These are phyloP conservation scores for Maudiozyma barnettii DNA, from an alignment of 805 yeast species.

Conservation along the genomic window DNA sequence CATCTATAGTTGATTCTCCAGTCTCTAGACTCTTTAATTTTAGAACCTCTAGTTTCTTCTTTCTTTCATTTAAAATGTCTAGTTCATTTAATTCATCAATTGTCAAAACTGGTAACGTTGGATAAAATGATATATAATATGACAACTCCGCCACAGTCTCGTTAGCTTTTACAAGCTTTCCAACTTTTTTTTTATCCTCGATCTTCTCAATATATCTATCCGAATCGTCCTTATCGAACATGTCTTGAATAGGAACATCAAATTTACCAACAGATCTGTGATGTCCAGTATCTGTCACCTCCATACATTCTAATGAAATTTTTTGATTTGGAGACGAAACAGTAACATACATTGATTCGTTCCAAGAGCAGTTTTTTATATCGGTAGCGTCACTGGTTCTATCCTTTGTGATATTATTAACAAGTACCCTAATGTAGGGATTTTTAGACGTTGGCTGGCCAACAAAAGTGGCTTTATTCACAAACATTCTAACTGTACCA, in stretches of 20 bases:
- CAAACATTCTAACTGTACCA: conserved; percentile 68
- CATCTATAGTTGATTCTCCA: conserved; percentile 16
- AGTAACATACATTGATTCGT: conserved; percentile 68
- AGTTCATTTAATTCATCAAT: conserved; percentile 57
- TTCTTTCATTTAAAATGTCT: conserved; percentile 31
- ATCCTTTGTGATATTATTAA: conserved; percentile 61
- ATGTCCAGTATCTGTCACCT: conserved; percentile 55
- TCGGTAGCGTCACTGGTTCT: conserved; percentile 63
- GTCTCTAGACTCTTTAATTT: conserved; percentile 24
- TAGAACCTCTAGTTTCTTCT: conserved; percentile 26
- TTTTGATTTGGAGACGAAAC: conserved; percentile 69
- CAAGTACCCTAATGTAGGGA: conserved; percentile 70
- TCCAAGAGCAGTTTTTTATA: conserved; percentile 66
- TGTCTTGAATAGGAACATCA: conserved; percentile 51
- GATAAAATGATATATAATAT: conserved; percentile 70
- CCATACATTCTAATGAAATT: conserved; percentile 79
- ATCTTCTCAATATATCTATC: conserved; percentile 52
- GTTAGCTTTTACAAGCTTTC: conserved; percentile 54
- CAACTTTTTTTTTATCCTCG: conserved; percentile 45
- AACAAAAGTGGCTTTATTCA: conserved; percentile 60
- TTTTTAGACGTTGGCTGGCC: conserved; percentile 69
- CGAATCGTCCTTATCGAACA: conserved; percentile 48
- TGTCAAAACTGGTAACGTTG: conserved; percentile 61
- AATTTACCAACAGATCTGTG: conserved; percentile 81
- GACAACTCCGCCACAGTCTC: conserved; percentile 70